Conservation (phyloP, 2,329 filamentous ascomycete species). For the Penicillium italicum region DNA sequence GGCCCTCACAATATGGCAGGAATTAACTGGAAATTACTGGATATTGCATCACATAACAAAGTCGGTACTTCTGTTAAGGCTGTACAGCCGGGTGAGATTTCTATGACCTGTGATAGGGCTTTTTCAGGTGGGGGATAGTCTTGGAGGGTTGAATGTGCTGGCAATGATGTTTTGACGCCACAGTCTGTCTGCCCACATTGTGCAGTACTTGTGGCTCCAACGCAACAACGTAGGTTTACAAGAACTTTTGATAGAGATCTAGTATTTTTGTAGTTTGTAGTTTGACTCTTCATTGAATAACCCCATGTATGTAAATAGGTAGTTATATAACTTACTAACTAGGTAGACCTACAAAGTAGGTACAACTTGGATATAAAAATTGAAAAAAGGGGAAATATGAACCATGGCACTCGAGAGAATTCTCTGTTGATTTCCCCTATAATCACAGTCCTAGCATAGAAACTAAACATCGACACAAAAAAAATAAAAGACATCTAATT, state of each 20-base stretch:
- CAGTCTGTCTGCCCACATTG: background rate
- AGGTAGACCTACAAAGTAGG: too few relatives aligned
- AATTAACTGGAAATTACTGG: background rate
- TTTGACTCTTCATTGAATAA: background rate
- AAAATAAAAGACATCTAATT: background rate
- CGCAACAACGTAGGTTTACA: conserved; percentile 13
- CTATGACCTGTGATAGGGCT: background rate
- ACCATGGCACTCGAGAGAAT: conserved; percentile 3
- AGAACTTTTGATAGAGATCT: too few relatives aligned
- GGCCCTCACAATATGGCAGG: background rate
- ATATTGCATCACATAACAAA: background rate
- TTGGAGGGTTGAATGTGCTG: background rate
- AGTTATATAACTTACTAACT: too few relatives aligned
- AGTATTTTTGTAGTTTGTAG: background rate
- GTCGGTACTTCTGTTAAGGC: background rate
- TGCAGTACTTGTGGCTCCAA: conserved; percentile 15
- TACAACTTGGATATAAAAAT: too few relatives aligned
- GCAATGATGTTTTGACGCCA: conserved; percentile 20
- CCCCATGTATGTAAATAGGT: background rate
- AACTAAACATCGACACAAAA: background rate
- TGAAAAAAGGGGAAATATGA: background rate
- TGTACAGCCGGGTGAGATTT: background rate
- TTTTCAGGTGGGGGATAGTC: background rate
- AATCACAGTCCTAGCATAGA: too few relatives aligned
- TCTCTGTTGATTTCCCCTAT: background rate